Base-by-base conservation (phyloP, 805 yeast genomes). In the Ogataea thermomethanolica region DNA sequence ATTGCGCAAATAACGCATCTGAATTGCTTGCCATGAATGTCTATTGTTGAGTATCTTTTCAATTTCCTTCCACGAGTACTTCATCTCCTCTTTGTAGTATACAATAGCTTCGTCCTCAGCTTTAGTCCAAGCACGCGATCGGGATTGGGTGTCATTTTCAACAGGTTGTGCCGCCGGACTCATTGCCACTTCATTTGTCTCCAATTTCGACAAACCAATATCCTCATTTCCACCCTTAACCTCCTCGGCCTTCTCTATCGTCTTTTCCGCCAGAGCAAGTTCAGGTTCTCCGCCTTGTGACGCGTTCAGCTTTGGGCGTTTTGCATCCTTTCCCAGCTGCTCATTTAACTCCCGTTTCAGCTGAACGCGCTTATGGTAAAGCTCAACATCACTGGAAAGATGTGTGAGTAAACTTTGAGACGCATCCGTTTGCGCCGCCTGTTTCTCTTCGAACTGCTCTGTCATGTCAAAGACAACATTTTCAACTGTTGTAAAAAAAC, bases 1-100 rank as follows among this genome's bases (percentile, higher is more conserved):
- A 27, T 62, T 55, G 8, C 74, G 57, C 30, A 70, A 53, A 44
- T 70, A 70, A 36, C 73, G 50, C 74, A 70, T 70, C 50, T 70
- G 75, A 25, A 70, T 64, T 2, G 73, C 71, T 48, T 69, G 73
- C 73, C 73, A 67, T 11, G 70, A 50, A 44, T 69, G 72, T 34
- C 58, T 50, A 10, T 51, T 37, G 8, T 58, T 57, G 12, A 65
- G 39, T 22, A 59, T 48, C 23, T 48, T 47, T 23, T 66, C 66
- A 29, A 69, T 66, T 35, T 57, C 55, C 29, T 61, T 61, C 74
- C 74, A 69, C 14, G 71, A 56, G 30, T 56, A 55, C 22, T 56
- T 52, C 47, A 57, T 43, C 35, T 55, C 59, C 46, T 70, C 73
- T 39, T 67, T 65, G 45, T 59, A 64, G 36, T 57, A 56, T 4